Base-by-base conservation (phyloP, 257 asterid species). In the Salvia miltiorrhiza region DNA sequence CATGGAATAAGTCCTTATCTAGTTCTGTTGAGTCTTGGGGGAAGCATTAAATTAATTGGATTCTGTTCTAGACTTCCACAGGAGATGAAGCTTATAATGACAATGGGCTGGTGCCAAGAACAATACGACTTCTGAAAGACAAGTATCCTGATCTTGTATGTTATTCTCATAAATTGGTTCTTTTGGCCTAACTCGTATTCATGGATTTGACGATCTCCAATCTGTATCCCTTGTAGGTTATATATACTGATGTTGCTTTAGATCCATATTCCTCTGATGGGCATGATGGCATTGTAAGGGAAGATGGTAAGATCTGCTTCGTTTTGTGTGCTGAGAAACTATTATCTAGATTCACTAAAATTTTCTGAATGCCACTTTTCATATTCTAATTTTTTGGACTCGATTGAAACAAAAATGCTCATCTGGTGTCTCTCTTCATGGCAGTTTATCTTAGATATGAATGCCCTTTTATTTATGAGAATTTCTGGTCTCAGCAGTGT, bases 241-340 rank as follows among this genome's bases (percentile, higher is more conserved):
- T 93, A 70, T 93, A 90, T 70, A 93, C 99, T 10, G 97, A 93
- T 76, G 96, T 93, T 79, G 96, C 97, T 73, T 78, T 93, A 71
- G 97, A 93, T 84, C 97, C 97, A 53, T 90, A 93, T 81, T 90
- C 97, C 53, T 93, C 99, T 37, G 99, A 93, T 62, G 99, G 99
- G 57, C 99, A 93, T 76, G 99, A 93, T 74, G 99, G 99, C 57
- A 93, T 93, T 45, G 99, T 90, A 55, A 81, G 99, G 76, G 99
- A 93, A 83, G 99, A 93, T 73, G 99, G 99, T 93, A 85, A 75
- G 72, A 71, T 49, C 40, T 41, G 19, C 7, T 69, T 74, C 33
- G 2, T 54, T 24, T 49, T 3, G 6, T 43, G 9, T 41, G 66
- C 35, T 59, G 63, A 9, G 33, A 44, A 24, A 16, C 11, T 33